Conservation (phyloP, 2,329 filamentous ascomycete genomes). For the Dactylellina leptospora region DNA sequence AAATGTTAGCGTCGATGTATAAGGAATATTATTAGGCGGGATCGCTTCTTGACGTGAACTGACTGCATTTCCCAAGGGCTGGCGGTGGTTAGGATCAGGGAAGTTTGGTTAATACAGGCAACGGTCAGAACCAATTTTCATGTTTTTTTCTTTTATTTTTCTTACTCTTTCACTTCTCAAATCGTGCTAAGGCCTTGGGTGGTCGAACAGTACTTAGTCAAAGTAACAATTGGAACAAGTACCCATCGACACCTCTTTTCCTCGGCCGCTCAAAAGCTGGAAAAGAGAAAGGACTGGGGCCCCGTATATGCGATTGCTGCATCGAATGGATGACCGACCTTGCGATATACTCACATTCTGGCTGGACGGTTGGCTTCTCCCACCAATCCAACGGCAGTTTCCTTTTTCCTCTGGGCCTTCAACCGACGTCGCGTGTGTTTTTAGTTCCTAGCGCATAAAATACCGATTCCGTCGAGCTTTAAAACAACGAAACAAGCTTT, state of each 20-base stretch:
- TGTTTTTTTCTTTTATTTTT: slow-evolving; percentile 29
- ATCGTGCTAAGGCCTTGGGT: slow-evolving; percentile 39
- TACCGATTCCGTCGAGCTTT: slow-evolving; percentile 44
- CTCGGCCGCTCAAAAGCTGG: slow-evolving; percentile 33
- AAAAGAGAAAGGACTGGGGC: slow-evolving; percentile 24
- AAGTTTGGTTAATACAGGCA: slow-evolving; percentile 44
- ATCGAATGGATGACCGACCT: slow-evolving; percentile 41
- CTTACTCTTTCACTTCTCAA: slow-evolving; percentile 15
- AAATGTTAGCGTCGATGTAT: slow-evolving; percentile 16
- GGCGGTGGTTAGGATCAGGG: slow-evolving; percentile 37
- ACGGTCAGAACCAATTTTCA: slow-evolving; percentile 33
- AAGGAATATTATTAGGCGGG: slow-evolving; percentile 44
- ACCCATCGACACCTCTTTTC: slow-evolving; percentile 16
- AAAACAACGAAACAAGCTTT: slow-evolving; percentile 49
- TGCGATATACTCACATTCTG: slow-evolving; percentile 39
- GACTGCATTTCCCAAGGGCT: slow-evolving; percentile 30
- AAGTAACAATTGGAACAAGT: neutral
- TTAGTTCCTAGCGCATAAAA: slow-evolving; percentile 44
- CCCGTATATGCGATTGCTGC: slow-evolving; percentile 40
- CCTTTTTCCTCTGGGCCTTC: slow-evolving; percentile 33
- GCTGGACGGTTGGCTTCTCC: slow-evolving; percentile 40
- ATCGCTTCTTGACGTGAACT: slow-evolving; percentile 25
- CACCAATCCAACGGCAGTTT: slow-evolving; percentile 35
- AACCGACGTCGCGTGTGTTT: slow-evolving; percentile 41
- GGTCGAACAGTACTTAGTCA: slow-evolving; percentile 42